Base-by-base conservation (phyloP, 2,329 filamentous ascomycete species). In the Colletotrichum australisinense region DNA sequence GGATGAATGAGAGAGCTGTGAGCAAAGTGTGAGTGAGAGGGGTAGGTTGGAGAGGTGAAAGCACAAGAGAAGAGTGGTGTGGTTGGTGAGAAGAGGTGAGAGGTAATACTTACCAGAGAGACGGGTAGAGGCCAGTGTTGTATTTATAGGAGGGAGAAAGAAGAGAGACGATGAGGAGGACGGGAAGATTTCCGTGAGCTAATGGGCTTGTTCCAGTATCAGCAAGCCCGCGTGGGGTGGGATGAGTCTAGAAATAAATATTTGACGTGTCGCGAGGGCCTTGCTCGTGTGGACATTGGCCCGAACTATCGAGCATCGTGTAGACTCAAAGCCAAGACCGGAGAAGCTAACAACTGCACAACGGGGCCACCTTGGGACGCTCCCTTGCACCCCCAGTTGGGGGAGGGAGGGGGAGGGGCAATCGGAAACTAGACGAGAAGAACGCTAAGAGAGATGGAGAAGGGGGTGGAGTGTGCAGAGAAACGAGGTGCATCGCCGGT, bases 271-370 rank as follows among this genome's bases (percentile, higher is more conserved):
- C 76, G 74, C 69, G 78, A 76, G 72, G 63, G 77, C 68, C 72
- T 49, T 76, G 76, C 77, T 82, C 81, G 81, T 78, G 76, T 78
- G 74, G 80, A 83, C 79, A 83, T 83, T 83, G 80, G 76, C 79
- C 82, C 82, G 82, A 83, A 78, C 77, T 71, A 75, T 76, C 77
- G 71, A 78, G 76, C 76, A 78, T 76, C 70, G 70, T 75, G 65
- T 63, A 58, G 56, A 72, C 59, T 74, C 55, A 66, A 73, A 53
- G 56, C 63, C 62, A 73, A 70, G 65, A 67, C 71, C 70, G 70
- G 70, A 73, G 60, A 55, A 67, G 70, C 70, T 74, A 75, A 59
- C 52, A 46, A 22, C 28, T 63, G 49, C 32, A 63, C 56, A 56
- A 72, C 62, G 56, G 67, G 52, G 62, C 68, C 57, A 63, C 42